Base-by-base conservation (phyloP, 352 stramenopile genomes). In the Globisporangium apiculatum region DNA sequence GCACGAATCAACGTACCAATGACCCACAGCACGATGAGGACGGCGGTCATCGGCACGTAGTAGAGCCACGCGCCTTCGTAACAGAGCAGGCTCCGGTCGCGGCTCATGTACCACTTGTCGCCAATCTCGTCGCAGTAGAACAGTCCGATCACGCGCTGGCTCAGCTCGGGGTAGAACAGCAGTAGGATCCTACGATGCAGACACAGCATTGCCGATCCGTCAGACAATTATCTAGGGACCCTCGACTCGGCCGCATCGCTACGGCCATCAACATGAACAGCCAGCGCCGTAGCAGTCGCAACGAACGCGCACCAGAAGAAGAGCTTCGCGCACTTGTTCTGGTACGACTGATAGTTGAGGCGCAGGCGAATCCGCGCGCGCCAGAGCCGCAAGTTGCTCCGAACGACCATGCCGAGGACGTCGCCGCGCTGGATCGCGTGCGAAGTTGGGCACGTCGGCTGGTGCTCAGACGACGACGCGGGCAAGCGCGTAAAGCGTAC, bases 121-220 rank as follows among this genome's bases (percentile, higher is more conserved):
- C 79, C 81, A 14, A 91, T 71, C 57, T 91, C 78, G 38, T 87
- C 72, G 56, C 81, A 91, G 67, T 91, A 89, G 38, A 89, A 91
- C n/a, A 75, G 73, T 1, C 74, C 75, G 36, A 91, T 60, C 50
- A 83, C 75, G 5, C 77, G 79, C 58, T 86, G 75, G 53, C 76
- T 86, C n/a, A 91, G 57, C 53, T 87, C 76, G 1, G 81, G 81
- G 50, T 91, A 89, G 18, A 87, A 88, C 15, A 91, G 37, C 17
- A 91, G 53, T 45, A 87, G 53, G 15, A 91, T 67, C 79, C 73
- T 83, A 49, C 7, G 42, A 12, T 12, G 42, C 7, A 15, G 12
- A 17, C 1, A 2, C 24, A 31, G 24, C 24, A 31, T 31, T 31
- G 24, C 3, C 1, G 24, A 31, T 31, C 24, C 24, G 24, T 31